phyloP scores from a whole-genome alignment of 2,329 filamentous ascomycete species.

The Ascochyta lentis region DNA sequence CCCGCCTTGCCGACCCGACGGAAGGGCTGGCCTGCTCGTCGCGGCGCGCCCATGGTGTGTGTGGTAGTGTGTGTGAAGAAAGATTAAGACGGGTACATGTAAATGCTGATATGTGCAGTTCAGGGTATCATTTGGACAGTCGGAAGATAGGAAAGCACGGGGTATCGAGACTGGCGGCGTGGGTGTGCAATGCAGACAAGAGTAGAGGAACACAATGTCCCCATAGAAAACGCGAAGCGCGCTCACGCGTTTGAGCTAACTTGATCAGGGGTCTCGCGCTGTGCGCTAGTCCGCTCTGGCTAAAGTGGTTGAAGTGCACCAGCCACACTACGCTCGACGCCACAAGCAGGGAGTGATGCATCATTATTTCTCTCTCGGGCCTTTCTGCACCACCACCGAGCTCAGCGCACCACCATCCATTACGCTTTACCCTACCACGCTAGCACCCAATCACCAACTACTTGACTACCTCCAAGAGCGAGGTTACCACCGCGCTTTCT shows the following conservation, averaged over 20 bases:
- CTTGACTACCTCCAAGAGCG: neutral
- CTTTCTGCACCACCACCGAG: conserved; percentile 24
- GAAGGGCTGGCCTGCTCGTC: conserved; percentile 50
- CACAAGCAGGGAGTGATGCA: conserved; percentile 15
- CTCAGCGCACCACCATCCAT: conserved; percentile 3
- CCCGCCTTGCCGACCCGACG: conserved; percentile 52
- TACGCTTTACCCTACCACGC: neutral
- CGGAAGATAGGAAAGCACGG: conserved; percentile 23
- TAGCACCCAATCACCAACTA: neutral
- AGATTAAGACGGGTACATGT: conserved; percentile 24
- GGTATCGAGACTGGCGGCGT: conserved; percentile 23
- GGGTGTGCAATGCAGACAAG: conserved; percentile 19
- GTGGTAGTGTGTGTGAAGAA: conserved; percentile 14
- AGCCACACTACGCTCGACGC: conserved; percentile 24
- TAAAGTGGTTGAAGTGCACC: neutral
- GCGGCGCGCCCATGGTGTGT: conserved; percentile 53
- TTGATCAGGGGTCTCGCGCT: too few species aligned
- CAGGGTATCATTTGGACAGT: conserved; percentile 42
- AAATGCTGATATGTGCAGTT: conserved; percentile 31
- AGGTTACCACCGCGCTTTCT: neutral
- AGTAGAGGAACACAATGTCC: conserved; percentile 26
- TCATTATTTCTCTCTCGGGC: conserved; percentile 38
- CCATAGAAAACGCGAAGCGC: conserved; percentile 27
- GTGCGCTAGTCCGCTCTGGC: too few species aligned
- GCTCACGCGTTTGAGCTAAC: conserved; percentile 3